A percentile compares a stretch with the other conserved stretches of the same genome.
Conservation (phyloP, 148 eudicot genomes). For the Cornus kousa region DNA sequence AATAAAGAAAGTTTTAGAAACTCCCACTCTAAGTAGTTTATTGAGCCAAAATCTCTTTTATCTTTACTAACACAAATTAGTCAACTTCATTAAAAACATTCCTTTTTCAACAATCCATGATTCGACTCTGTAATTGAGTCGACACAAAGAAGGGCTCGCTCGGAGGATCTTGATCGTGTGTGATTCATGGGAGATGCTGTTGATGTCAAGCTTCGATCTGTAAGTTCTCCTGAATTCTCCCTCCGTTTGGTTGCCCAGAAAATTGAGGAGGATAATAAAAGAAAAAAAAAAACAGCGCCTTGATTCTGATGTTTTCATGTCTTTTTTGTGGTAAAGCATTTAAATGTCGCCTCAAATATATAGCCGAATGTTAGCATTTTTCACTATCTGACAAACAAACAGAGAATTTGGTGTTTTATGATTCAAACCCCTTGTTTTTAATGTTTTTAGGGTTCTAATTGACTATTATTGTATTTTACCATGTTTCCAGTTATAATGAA, state of each 20-base stretch:
- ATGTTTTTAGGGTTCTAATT: neutral
- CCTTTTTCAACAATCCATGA: no score
- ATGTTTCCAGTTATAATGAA: neutral
- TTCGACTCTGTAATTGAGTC: neutral
- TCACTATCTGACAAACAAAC: neutral
- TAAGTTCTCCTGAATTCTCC: conserved; percentile 12
- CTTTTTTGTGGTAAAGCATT: neutral
- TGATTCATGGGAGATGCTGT: neutral
- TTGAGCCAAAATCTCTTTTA: no score
- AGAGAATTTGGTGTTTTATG: conserved; percentile 5
- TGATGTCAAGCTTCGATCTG: conserved; percentile 2
- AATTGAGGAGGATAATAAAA: no score
- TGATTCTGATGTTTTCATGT: no score
- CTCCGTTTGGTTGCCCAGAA: neutral
- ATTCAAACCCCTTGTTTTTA: neutral
- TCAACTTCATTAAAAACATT: no score
- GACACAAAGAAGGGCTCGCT: neutral
- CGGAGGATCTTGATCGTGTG: neutral
- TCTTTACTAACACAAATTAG: no score
- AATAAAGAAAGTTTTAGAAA: no score
- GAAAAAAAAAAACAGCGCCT: no score
- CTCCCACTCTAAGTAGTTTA: no score
- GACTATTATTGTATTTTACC: neutral
- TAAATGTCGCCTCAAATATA: neutral
- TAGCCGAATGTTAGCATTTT: neutral